Percentiles rank a stretch among this genome's conserved stretches.
Conservation (phyloP, 2,329 filamentous ascomycete species). For the Neodidymelliopsis sp. region DNA sequence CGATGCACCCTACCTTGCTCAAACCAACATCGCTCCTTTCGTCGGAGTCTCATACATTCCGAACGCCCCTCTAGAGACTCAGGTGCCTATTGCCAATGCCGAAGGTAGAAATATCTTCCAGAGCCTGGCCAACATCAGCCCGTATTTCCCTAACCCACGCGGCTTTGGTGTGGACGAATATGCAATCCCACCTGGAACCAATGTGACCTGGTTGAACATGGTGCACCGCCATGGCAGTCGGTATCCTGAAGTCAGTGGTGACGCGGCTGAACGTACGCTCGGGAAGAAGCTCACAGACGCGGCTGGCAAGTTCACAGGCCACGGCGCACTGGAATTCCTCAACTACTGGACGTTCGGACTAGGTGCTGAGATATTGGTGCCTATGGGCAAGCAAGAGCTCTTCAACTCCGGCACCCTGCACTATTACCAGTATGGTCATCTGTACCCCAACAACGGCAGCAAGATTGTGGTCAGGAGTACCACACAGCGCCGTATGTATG, state of each 20-base stretch:
- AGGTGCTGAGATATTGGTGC: constrained; percentile 74
- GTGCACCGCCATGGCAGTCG: constrained; percentile 76
- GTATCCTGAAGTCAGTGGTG: constrained; percentile 69
- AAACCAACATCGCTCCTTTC: constrained; percentile 73
- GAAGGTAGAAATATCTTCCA: constrained; percentile 73
- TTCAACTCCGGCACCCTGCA: constrained; percentile 75
- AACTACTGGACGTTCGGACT: constrained; percentile 74
- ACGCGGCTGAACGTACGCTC: constrained; percentile 64
- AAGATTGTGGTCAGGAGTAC: constrained; percentile 79
- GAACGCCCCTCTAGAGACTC: constrained; percentile 74
- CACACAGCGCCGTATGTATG: constrained; percentile 78
- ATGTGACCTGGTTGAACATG: constrained; percentile 76
- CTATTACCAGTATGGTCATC: constrained; percentile 73
- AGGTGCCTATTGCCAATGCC: constrained; percentile 66
- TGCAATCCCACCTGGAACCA: constrained; percentile 69
- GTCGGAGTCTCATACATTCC: constrained; percentile 68
- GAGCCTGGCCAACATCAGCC: constrained; percentile 72
- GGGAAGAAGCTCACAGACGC: constrained; percentile 63
- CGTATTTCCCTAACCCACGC: constrained; percentile 71
- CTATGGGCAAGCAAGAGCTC: constrained; percentile 75
- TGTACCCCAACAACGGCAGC: constrained; percentile 72
- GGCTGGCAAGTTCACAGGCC: constrained; percentile 62
- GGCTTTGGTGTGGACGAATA: constrained; percentile 80
- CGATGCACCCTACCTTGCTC: constrained; percentile 71
- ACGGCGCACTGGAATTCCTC: constrained; percentile 69